Percentiles rank a stretch among this genome's conserved stretches.
Evolutionary conservation across 1,284 basidiomycete species (phyloP).

Genomic region (Moniliophthora roreri): DNA sequence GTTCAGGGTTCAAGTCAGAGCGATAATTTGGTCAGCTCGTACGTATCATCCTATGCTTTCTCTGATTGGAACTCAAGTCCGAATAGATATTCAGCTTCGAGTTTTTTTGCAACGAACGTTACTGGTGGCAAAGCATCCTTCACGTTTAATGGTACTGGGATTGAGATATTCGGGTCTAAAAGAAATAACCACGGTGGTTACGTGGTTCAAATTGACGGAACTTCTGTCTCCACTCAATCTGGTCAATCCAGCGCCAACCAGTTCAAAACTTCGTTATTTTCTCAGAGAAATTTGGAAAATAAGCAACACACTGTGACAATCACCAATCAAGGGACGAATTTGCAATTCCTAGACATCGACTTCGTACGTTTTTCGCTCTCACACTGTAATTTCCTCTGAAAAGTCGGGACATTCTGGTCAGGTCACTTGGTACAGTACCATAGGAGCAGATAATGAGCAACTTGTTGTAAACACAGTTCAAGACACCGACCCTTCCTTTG

Average conservation of each 20-base stretch:
- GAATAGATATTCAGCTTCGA: constrained; percentile 32
- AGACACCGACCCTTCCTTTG: constrained; percentile 23
- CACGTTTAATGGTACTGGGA: constrained; percentile 31
- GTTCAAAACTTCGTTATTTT: constrained; percentile 26
- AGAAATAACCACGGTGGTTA: constrained; percentile 30
- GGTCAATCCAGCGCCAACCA: constrained; percentile 21
- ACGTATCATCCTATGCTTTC: constrained; percentile 3
- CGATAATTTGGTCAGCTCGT: constrained; percentile 24
- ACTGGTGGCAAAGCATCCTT: constrained; percentile 29
- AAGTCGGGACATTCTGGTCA: constrained; percentile 1
- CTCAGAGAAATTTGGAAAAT: constrained; percentile 14
- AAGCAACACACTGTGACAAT: constrained; percentile 25
- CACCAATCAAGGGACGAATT: constrained; percentile 21
- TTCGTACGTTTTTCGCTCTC: constrained; percentile 21
- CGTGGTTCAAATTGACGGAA: constrained; percentile 26
- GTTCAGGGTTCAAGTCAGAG: constrained; percentile 22
- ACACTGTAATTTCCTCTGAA: background rate
- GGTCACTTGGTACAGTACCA: constrained; percentile 22
- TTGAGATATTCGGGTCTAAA: constrained; percentile 33
- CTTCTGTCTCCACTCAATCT: constrained; percentile 20
- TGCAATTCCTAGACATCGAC: constrained; percentile 27
- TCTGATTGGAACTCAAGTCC: background rate
- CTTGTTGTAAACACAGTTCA: constrained; percentile 22
- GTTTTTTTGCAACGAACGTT: constrained; percentile 28
- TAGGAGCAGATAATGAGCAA: constrained; percentile 19